Percentiles rank a stretch among this genome's conserved stretches.
Conservation (phyloP, 2,329 filamentous ascomycete genomes). For the Arthroderma sp. region DNA sequence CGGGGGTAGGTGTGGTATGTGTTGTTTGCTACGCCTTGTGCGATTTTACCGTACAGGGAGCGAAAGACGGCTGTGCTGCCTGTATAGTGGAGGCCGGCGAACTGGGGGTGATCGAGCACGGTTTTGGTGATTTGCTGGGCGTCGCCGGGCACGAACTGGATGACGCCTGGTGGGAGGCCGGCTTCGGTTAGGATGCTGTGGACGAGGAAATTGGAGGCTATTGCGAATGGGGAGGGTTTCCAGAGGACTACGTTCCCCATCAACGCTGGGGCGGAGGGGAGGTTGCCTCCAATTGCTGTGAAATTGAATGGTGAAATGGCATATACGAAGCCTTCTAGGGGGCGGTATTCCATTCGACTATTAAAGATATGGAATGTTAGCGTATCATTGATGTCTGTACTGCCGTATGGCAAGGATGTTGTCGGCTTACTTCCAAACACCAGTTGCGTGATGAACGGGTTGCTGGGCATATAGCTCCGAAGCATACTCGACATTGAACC, state of each 20-base stretch:
- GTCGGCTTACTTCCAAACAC: slow-evolving; percentile 57
- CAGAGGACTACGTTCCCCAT: slow-evolving; percentile 90
- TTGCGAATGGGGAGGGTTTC: slow-evolving; percentile 85
- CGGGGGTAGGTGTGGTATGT: slow-evolving; percentile 74
- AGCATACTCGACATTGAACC: slow-evolving; percentile 76
- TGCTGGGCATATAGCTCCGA: slow-evolving; percentile 81
- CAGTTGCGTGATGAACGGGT: slow-evolving; percentile 66
- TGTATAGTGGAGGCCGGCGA: slow-evolving; percentile 88
- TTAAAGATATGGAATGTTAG: too few relatives aligned
- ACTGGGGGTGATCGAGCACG: slow-evolving; percentile 62
- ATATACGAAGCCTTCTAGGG: slow-evolving; percentile 95
- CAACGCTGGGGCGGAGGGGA: slow-evolving; percentile 67
- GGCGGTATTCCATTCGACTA: slow-evolving; percentile 64
- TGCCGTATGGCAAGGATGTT: too few relatives aligned
- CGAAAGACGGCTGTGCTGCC: slow-evolving; percentile 87
- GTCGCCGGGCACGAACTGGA: slow-evolving; percentile 85
- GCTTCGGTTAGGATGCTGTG: slow-evolving; percentile 85
- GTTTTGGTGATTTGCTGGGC: slow-evolving; percentile 68
- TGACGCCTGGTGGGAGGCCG: slow-evolving; percentile 72
- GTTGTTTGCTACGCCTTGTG: slow-evolving; percentile 62
- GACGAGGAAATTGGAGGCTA: slow-evolving; percentile 80
- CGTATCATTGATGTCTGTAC: too few relatives aligned
- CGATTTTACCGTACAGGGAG: slow-evolving; percentile 73
- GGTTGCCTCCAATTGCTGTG: slow-evolving; percentile 81
- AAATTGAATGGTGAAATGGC: slow-evolving; percentile 94